Conservation (phyloP, 106 monocot species). For the Triglochin maritima region DNA sequence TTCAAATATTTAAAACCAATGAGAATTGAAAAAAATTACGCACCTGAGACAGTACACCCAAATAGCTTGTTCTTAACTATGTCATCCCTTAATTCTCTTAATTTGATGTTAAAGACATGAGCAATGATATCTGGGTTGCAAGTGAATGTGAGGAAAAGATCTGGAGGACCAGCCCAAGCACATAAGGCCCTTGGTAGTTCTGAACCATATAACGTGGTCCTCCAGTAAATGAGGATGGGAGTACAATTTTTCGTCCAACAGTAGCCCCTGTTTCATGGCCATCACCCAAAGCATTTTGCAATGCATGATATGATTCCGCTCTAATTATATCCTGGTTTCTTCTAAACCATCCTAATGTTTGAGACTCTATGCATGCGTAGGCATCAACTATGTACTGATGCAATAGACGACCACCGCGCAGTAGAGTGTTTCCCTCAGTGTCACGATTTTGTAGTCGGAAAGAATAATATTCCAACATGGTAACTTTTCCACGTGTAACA, state of each 20-base stretch:
- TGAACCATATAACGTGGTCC: conserved; percentile 6
- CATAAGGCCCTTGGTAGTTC: conserved; percentile 23
- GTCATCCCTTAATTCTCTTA: conserved; percentile 5
- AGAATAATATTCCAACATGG: conserved; percentile 13
- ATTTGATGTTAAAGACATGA: conserved; percentile 13
- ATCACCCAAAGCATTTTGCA: not conserved
- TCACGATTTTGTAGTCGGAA: conserved; percentile 8
- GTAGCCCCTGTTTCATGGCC: not conserved
- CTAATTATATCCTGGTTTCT: conserved; percentile 4
- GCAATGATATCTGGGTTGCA: conserved; percentile 19
- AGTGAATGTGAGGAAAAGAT: conserved; percentile 21
- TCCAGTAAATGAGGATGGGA: conserved; percentile 13
- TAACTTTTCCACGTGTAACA: not conserved
- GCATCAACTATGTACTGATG: conserved; percentile 22
- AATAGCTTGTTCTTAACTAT: conserved; percentile 7
- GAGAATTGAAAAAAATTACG: not conserved
- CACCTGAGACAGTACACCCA: conserved; percentile 1
- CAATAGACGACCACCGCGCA: conserved; percentile 4
- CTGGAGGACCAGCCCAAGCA: conserved; percentile 4
- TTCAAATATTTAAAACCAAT: not conserved
- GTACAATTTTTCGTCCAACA: conserved; percentile 5
- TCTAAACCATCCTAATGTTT: not conserved
- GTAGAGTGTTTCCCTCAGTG: not conserved
- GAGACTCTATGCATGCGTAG: conserved; percentile 8
- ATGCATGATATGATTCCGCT: conserved; percentile 4